A percentile compares a stretch with the other conserved stretches of the same genome.
These are phyloP conservation scores for Wallacemonas rigidus DNA, from an alignment of 208 protist genomes.

Conservation along the genomic window DNA sequence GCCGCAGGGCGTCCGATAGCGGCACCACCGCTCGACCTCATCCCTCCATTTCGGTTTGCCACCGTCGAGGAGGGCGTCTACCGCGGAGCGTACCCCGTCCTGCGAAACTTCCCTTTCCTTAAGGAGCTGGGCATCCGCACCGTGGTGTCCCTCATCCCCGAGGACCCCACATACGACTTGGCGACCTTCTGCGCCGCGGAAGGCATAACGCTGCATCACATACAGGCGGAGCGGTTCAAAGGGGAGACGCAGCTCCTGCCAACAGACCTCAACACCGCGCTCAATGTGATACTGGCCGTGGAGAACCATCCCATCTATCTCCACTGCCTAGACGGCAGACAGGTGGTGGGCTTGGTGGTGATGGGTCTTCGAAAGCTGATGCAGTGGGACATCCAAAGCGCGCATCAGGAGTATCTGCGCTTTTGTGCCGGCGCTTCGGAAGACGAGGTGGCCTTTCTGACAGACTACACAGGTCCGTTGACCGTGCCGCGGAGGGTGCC, in stretches of 20 bases:
- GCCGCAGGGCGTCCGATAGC: constrained; percentile 15
- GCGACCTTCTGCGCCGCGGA: constrained; percentile 54
- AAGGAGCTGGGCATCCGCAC: constrained; percentile 49
- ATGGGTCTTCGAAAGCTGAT: constrained; percentile 85
- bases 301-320: constrained; percentile 76
- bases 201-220: constrained; percentile 60
- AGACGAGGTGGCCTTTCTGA: constrained; percentile 76
- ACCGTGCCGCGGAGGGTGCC: constrained; percentile 56
- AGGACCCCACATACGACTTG: constrained; percentile 85
- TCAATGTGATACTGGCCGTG: constrained; percentile 60
- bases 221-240: constrained; percentile 83
- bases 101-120: constrained; percentile 84
- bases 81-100: constrained; percentile 82
- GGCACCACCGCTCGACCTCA: constrained; percentile 45
- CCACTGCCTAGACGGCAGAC: constrained; percentile 87
- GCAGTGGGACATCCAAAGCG: constrained; percentile 56
- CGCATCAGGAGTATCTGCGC: constrained; percentile 68
- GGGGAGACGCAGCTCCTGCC: constrained; percentile 80
- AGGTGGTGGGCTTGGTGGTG: constrained; percentile 70
- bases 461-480: constrained; percentile 74
- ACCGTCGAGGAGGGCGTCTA: constrained; percentile 80
- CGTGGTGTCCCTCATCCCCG: constrained; percentile 79
- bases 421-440: constrained; percentile 48
- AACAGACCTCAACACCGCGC: constrained; percentile 59
- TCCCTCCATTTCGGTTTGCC: constrained; percentile 78